Base-by-base conservation (phyloP, 805 yeast species). In the Cyberlindnera xylosilytica region DNA sequence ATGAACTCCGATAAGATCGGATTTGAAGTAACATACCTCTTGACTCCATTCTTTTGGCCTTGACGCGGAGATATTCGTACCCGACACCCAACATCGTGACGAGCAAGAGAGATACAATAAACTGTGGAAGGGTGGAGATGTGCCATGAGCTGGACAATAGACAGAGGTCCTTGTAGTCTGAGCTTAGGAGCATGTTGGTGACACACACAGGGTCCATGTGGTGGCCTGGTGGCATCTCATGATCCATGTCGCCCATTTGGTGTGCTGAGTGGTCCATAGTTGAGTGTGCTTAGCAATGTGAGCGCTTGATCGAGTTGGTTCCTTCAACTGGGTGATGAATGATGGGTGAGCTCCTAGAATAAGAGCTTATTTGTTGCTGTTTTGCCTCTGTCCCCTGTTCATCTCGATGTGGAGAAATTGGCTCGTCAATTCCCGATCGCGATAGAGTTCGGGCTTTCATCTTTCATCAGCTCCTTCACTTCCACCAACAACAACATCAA, bases 81-180 rank as follows among this genome's bases (percentile, higher is more conserved):
- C 79, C 74, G 34, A 77, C 69, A 2, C 81, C 69, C 6, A 83
- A 42, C 0, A 62, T 46, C 1, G 68, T 68, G 19, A 86, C 68
- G 1, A 73, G 70, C 1, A 74, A 10, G 30, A 84, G 56, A 2
- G 87, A 72, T 6, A 76, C 43, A 2, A 82, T 7, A 36, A 87
- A 72, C 6, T 78, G 81, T 3, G 62, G 33, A 6, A 64, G 55
- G 1, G 81, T 73, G 36, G 67, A 68, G 41, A 87, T 74, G 52
- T 83, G 91, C 96, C 96, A 87, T 86, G 90, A 82, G 43, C 68
- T 64, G 60, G 83, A 83, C 9, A 87, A 73, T 9, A 87, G 76
- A 58, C 96, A 87, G 6, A 85, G 71, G 57, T 86, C 76, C 39
- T 74, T 65, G 65, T 84, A 82, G 47, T 80, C 78, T 90, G 93